Conservation (phyloP, 306 rosid genomes). For the Trichosanthes cucumerina region DNA sequence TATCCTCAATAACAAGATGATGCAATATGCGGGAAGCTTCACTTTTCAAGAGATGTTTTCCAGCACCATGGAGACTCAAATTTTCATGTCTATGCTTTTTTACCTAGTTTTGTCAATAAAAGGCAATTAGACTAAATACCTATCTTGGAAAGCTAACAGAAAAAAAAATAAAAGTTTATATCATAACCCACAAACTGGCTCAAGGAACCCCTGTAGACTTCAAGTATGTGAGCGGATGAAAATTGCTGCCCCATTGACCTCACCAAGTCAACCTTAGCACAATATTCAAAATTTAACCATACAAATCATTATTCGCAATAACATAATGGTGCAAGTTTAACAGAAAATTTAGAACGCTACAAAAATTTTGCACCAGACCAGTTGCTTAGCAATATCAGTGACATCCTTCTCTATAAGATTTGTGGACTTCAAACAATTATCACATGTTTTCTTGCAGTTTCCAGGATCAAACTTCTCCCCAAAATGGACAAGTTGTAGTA, state of each 20-base stretch:
- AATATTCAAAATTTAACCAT: conserved; percentile 10
- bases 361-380: conserved; percentile 45
- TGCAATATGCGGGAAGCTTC: conserved; percentile 92
- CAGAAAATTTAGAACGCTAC: conserved; percentile 3
- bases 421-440: conserved; percentile 66
- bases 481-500: conserved; percentile 81
- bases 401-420: conserved; percentile 77
- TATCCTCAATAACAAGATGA: conserved; percentile 70
- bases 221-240: conserved; percentile 82
- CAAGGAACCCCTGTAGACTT: conserved; percentile 87
- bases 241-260: conserved; percentile 61
- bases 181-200: conserved; percentile 64
- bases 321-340: neutral
- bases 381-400: conserved; percentile 68
- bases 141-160: neutral
- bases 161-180: conserved; percentile 5
- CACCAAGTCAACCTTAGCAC: conserved; percentile 70
- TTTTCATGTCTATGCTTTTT: conserved; percentile 76
- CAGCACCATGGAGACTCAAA: conserved; percentile 69
- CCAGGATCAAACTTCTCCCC: conserved; percentile 85
- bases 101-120: conserved; percentile 44
- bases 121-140: conserved; percentile 12
- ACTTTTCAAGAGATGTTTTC: conserved; percentile 74
- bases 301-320: neutral
- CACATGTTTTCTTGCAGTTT: conserved; percentile 88